A percentile compares a stretch with the other conserved stretches of the same genome.
phyloP scores from a whole-genome alignment of 192 early-diverging fungal genomes.

The Linnemannia schmuckeri region DNA sequence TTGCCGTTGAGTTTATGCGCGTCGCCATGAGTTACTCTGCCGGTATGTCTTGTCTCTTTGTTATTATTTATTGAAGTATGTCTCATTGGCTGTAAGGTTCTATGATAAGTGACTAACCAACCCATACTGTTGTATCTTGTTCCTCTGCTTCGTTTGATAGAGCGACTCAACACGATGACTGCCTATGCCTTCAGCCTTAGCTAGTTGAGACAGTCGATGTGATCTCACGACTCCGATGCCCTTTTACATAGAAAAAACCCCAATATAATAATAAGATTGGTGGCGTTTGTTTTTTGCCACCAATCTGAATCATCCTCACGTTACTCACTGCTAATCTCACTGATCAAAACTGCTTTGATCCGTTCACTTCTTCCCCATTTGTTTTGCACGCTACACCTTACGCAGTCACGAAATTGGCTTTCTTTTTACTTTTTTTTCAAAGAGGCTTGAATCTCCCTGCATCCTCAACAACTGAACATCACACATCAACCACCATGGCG shows the following conservation, averaged over 20 bases:
- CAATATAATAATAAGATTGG: slow-evolving; percentile 3
- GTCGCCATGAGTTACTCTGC: slow-evolving; percentile 82
- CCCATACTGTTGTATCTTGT: neutral
- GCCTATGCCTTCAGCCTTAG: slow-evolving; percentile 50
- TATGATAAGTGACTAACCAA: neutral
- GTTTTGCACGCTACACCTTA: neutral
- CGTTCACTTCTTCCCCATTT: neutral
- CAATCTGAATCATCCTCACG: neutral
- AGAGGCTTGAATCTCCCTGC: neutral
- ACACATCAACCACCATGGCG: slow-evolving; percentile 8
- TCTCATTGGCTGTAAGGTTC: neutral
- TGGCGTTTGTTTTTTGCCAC: slow-evolving; percentile 1
- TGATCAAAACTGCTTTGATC: neutral
- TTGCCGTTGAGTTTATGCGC: slow-evolving; percentile 82
- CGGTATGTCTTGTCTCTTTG: slow-evolving; percentile 57
- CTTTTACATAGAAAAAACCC: neutral
- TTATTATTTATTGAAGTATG: neutral
- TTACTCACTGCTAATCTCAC: neutral
- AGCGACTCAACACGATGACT: slow-evolving; percentile 49
- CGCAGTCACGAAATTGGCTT: slow-evolving; percentile 12
- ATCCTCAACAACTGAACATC: neutral
- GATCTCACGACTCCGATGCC: neutral
- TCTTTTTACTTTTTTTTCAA: neutral
- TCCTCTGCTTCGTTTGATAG: slow-evolving; percentile 2
- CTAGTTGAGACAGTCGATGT: slow-evolving; percentile 6